Evolutionary conservation across 176 grass and related monocot species (phyloP).

Genomic region (Eremochloa ophiuroides): DNA sequence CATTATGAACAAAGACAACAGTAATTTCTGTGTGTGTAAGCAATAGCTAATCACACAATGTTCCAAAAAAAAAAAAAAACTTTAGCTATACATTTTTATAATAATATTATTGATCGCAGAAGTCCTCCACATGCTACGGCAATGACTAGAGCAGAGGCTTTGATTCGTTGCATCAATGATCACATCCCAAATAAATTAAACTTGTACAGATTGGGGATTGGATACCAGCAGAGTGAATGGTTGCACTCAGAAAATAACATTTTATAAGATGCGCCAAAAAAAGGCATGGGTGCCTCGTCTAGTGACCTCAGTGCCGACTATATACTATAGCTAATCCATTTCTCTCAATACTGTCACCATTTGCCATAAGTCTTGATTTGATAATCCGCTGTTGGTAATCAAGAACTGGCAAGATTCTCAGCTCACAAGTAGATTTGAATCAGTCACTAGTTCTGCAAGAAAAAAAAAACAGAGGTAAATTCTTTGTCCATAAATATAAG

Average conservation of each 20-base stretch:
- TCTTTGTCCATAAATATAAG: not conserved
- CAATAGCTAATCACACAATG: not conserved
- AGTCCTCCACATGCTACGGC: not conserved
- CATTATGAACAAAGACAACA: not conserved
- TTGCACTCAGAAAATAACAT: not conserved
- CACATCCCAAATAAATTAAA: slow-evolving; percentile 10
- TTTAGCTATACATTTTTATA: not conserved
- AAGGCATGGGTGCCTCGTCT: slow-evolving; percentile 6
- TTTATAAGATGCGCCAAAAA: slow-evolving; percentile 16
- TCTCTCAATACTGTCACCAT: not conserved
- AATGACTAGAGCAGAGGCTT: not conserved
- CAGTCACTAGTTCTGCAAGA: slow-evolving; percentile 40
- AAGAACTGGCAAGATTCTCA: slow-evolving; percentile 19
- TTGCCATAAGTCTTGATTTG: not conserved
- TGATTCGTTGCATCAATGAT: not conserved
- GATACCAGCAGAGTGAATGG: not conserved
- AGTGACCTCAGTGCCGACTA: slow-evolving; percentile 31
- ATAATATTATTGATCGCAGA: not conserved
- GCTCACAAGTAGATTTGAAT: slow-evolving; percentile 4
- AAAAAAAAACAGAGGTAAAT: not conserved
- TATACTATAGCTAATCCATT: slow-evolving; percentile 22
- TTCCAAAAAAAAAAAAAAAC: no score
- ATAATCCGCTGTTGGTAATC: not conserved
- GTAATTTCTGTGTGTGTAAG: not conserved
- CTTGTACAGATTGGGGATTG: not conserved